Base-by-base conservation (phyloP, 352 stramenopile species). In the Thraustotheca clavata region DNA sequence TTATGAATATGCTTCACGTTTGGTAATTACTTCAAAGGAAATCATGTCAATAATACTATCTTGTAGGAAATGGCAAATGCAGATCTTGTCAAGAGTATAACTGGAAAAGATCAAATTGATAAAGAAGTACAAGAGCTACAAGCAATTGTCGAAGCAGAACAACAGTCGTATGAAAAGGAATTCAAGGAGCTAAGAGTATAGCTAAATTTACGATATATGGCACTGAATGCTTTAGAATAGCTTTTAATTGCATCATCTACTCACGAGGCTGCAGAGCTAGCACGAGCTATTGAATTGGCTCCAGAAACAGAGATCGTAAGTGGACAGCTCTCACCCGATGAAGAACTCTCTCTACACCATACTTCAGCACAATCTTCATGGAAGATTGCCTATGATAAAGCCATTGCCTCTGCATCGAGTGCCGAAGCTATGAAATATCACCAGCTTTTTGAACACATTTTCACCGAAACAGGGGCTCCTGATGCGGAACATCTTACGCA, bases 321-420 rank as follows among this genome's bases (percentile, higher is more conserved):
- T 5, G 49, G 18, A 3, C 34, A 40, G 3, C 20, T 49, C 35
- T 67, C 41, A 26, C 59, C 22, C 22, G 57, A 65, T 46, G 73
- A 76, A 35, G 67, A 76, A 14, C 80, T 62, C 41, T 62, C 76
- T 4, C 62, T 88, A 9, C 73, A 77, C 50, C 78, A 76, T 26
- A 72, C 88, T 24, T 73, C 77, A 4, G 80, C 71, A 22, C 54
- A 86, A 18, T 89, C 82, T 9, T 75, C 76, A 4, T 89, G 82
- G 80, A 88, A 89, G 52, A 91, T 88, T 61, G 81, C 76, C 1
- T 79, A 87, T 22, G 79, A 90, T 59, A 74, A 75, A 46, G 79
- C 81, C 11, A 68, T 90, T 11, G 68, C 71, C 2, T 73, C 69
- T 8, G 74, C 73, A 16, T 77, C 67, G 18, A 80, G 87, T 32